Conservation (phyloP, 2,329 filamentous ascomycete genomes). For the Colletotrichum musicola region DNA sequence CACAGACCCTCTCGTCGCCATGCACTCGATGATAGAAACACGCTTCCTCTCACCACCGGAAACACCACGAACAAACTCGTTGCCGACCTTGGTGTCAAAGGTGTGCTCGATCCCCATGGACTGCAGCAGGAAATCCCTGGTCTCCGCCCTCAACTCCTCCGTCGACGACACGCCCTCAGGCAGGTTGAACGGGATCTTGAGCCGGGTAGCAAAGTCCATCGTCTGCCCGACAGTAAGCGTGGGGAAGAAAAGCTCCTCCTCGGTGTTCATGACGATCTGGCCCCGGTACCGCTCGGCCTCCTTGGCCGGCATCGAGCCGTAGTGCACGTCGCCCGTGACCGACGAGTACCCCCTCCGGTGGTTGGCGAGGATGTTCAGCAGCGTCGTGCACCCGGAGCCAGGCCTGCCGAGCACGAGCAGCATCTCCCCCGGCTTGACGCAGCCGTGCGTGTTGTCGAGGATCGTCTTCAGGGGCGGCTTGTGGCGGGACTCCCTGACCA, state of each 20-base stretch:
- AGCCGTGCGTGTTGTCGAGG: conserved; percentile 74
- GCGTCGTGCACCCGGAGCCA: conserved; percentile 77
- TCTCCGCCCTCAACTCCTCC: conserved; percentile 61
- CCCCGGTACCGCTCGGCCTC: conserved; percentile 64
- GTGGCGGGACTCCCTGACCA: conserved; percentile 64
- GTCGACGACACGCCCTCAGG: conserved; percentile 56
- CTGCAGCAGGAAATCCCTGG: conserved; percentile 67
- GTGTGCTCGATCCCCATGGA: conserved; percentile 72
- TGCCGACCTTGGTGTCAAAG: conserved; percentile 74
- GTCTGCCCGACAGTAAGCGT: conserved; percentile 79
- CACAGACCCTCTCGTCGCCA: conserved; percentile 69
- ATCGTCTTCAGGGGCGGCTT: conserved; percentile 74
- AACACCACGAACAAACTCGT: conserved; percentile 75
- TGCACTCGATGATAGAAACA: conserved; percentile 75
- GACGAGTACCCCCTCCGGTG: conserved; percentile 69
- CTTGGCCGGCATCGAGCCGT: conserved; percentile 63
- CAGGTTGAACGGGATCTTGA: conserved; percentile 66
- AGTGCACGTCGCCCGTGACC: conserved; percentile 70
- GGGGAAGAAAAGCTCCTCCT: conserved; percentile 75
- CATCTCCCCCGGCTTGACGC: conserved; percentile 80
- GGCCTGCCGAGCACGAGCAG: conserved; percentile 76
- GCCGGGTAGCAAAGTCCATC: conserved; percentile 74
- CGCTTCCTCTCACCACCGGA: conserved; percentile 78
- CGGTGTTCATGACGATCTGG: conserved; percentile 78
- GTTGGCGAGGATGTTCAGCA: conserved; percentile 78